Base-by-base conservation (phyloP, 2,329 filamentous ascomycete genomes). In the Elsinoe australis region DNA sequence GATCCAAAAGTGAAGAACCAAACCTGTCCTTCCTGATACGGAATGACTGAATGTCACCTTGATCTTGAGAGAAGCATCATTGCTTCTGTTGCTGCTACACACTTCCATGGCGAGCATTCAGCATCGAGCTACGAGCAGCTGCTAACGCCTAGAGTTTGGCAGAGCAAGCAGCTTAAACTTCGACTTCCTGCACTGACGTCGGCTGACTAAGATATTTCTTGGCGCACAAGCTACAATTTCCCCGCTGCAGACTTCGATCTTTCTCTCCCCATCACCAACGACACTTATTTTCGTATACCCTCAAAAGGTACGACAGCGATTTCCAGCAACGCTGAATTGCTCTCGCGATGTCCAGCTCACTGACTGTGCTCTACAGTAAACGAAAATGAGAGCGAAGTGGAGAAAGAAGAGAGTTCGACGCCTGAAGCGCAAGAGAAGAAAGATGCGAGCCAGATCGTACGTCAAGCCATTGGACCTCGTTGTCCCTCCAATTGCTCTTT, bases 401-500 rank as follows among this genome's bases (percentile, higher is more conserved):
- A 92, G 90, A 81, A 98, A 98, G 86, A 98, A 98, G 90, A 82
- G 92, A 73, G 89, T 95, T 76, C 82, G 92, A 68, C 84, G 92
- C 75, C 87, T 98, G 74, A 96, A 96, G 85, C 85, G 89, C 71
- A 98, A 98, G 89, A 88, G 92, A 79, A 94, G 92, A 88, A 98
- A 98, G 90, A 95, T 92, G 77, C 83, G 92, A 72, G 92, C 90
- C 67, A 78, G 92, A 78, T 89, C 83, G 92, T 96, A 80, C 80
- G 88, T 74, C 55, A 33, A 50, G 33, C 8, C 32, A 24, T 48
- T 36, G 17, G 42, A 35, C 17, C 24, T 48, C 12, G 34, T 9
- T 7, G 5, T 18, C 10, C 22, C 26, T 18, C 6, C 22, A 22
- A 29, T 34, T 35, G 3, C 8, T 2, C 24, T 24, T 7, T 28